Conservation (phyloP, 1,284 basidiomycete genomes). For the Takashimella koratensis region DNA sequence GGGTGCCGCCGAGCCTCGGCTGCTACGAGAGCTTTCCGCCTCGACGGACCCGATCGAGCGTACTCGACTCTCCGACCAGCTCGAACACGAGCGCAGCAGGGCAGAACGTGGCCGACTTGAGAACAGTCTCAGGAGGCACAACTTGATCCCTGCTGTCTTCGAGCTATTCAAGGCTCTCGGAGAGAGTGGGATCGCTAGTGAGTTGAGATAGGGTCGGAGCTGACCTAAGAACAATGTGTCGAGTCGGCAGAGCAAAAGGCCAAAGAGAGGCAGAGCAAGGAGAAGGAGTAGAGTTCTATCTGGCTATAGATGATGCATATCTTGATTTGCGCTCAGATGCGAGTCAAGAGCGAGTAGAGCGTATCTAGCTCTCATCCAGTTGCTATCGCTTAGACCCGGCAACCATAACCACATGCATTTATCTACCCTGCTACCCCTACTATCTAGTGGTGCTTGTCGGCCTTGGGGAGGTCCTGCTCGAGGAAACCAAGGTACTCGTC, state of each 20-base stretch:
- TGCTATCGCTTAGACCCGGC: too few species aligned
- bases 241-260: constrained; percentile 27
- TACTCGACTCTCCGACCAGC: constrained; percentile 56
- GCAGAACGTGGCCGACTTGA: constrained; percentile 62
- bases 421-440: too few species aligned
- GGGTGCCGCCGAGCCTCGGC: constrained; percentile 67
- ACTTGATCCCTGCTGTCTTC: constrained; percentile 36
- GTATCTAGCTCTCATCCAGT: too few species aligned
- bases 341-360: too few species aligned
- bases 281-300: too few species aligned
- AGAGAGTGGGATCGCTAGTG: constrained; percentile 28
- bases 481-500: constrained; percentile 58
- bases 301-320: too few species aligned
- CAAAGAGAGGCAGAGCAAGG: constrained; percentile 39
- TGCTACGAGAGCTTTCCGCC: constrained; percentile 58
- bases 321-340: too few species aligned
- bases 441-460: constrained; percentile 54
- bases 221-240: constrained; percentile 6
- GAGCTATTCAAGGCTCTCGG: constrained; percentile 40
- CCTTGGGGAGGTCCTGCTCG: constrained; percentile 57
- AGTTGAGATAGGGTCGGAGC: constrained; percentile 7
- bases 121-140: constrained; percentile 58
- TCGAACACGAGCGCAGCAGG: constrained; percentile 73
- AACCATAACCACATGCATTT: too few species aligned
- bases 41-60: constrained; percentile 52